Base-by-base conservation (phyloP, 148 eudicot genomes). In the Salicornia ramosissima region DNA sequence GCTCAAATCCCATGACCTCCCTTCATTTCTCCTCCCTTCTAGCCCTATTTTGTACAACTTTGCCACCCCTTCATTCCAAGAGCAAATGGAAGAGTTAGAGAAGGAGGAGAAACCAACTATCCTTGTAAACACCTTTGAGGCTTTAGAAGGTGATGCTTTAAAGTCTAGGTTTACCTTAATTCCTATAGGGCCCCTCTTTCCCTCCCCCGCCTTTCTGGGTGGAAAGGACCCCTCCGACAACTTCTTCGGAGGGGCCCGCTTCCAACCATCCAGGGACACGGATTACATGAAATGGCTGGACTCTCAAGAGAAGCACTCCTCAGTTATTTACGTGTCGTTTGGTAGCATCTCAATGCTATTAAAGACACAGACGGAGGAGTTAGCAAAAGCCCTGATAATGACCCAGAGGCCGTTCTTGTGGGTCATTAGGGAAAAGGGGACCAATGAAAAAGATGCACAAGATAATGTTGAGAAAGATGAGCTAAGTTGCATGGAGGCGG, bases 261-360 rank as follows among this genome's bases (percentile, higher is more conserved):
- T n/a, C n/a, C n/a, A n/a, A n/a, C n/a, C n/a, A n/a, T n/a, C n/a
- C n/a, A n/a, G n/a, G 0, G 78, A 77, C 13, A 36, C 40, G 40
- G 81, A 82, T 19, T 88, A 77, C 43, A 43, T 81, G 10, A 40
- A 54, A 7, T 90, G 92, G 92, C 64, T 90, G 13, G 51, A 83
- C 76, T 70, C 83, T 0, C 82, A 83, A 34, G 76, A 83, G 21
- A 75, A 79, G 30, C 15, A 22, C 12, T 73, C 82, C 0, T 83
- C 90, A 1, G 92, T 90, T 0, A 76, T 87, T 10, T 90, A 90
- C 19, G 76, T 90, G 70, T 87, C 96, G 0, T 90, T 87, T 61
- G 96, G 96, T 14, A 87, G 88, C 63, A 26, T 84, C 0, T 52
- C 79, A 0, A 80, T 67, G 47, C 56, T 80, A 13, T 36, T 81